These are phyloP conservation scores for Babesia ovata DNA, from an alignment of 169 alveolate species.

Conservation along the genomic window DNA sequence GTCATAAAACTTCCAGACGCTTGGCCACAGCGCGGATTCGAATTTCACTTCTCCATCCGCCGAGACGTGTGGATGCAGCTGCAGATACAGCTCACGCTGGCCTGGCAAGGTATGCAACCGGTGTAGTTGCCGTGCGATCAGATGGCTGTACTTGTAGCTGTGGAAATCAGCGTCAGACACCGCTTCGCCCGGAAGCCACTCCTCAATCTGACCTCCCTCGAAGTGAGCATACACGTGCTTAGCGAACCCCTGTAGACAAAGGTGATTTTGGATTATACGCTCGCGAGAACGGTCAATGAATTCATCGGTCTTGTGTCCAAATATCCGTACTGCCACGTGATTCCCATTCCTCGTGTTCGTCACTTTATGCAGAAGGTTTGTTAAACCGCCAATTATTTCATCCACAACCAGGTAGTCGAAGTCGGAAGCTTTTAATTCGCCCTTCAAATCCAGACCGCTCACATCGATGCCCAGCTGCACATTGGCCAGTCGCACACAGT, in stretches of 20 bases:
- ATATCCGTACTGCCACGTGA: slow-evolving; percentile 67
- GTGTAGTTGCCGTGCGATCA: slow-evolving; percentile 68
- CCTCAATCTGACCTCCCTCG: slow-evolving; percentile 77
- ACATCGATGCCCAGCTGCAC: slow-evolving; percentile 49
- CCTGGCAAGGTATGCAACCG: slow-evolving; percentile 56
- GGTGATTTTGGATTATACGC: slow-evolving; percentile 59
- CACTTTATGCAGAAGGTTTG: slow-evolving; percentile 72
- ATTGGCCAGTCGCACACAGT: slow-evolving; percentile 41
- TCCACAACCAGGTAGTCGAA: slow-evolving; percentile 23
- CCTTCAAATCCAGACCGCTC: slow-evolving; percentile 6
- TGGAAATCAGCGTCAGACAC: slow-evolving; percentile 69
- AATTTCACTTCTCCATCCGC: slow-evolving; percentile 18
- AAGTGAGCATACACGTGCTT: slow-evolving; percentile 73
- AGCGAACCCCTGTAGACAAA: slow-evolving; percentile 62
- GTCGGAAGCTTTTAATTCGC: not conserved
- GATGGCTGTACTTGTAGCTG: slow-evolving; percentile 45
- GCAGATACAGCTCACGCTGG: slow-evolving; percentile 47
- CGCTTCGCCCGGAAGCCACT: slow-evolving; percentile 74
- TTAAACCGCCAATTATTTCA: slow-evolving; percentile 69
- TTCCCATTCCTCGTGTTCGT: slow-evolving; percentile 44
- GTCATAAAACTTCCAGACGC: slow-evolving; percentile 72
- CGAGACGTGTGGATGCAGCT: slow-evolving; percentile 40
- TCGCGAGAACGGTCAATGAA: slow-evolving; percentile 75
- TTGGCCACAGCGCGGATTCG: slow-evolving; percentile 70
- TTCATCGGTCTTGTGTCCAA: slow-evolving; percentile 71